Base-by-base conservation (phyloP, 768 basidiomycete species). In the Cubamyces sp. region DNA sequence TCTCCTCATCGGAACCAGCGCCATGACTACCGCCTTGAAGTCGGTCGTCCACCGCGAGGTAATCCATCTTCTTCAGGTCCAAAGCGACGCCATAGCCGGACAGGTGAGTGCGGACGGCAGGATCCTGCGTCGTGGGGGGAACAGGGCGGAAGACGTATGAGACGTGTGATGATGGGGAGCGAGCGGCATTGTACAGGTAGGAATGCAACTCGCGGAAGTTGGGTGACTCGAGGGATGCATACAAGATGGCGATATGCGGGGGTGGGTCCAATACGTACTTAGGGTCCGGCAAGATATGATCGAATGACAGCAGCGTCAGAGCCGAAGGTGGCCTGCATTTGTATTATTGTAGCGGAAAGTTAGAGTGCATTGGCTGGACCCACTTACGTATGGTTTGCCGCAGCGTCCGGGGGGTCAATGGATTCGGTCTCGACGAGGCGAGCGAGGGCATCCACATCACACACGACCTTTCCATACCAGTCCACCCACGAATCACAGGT, bases 41-140 rank as follows among this genome's bases (percentile, higher is more conserved):
- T 47, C 97, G 79, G 73, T 99, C 97, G 70, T 99, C 97, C 8
- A 98, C 77, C 4, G 90, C 94, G 14, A 98, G 83, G 71, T 98
- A 99, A 69, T 99, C 97, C 82, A 86, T 97, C 78, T 96, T 97
- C 80, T 99, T 99, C 68, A 99, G 75, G 67, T 96, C 94, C 55
- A 99, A 78, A 21, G 90, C 82, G 7, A 96, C 96, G 3, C 97
- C 97, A 68, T 94, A 99, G 5, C 96, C 96, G 3, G 90, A 87
- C 8, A 99, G 77, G 69, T 82, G 80, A 60, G 75, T 82, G 5
- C 75, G 70, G 21, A 73, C 66, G 0, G 68, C 68, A 0, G 67
- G 52, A 19, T 67, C 69, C 0, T 70, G 64, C 12, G 58, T 60
- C 5, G 57, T 56, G 1, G 84, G 78, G 3, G 88, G 86, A 3